These are phyloP conservation scores for Fusarium sp. DNA, from an alignment of 2,329 filamentous ascomycete species.

Conservation along the genomic window DNA sequence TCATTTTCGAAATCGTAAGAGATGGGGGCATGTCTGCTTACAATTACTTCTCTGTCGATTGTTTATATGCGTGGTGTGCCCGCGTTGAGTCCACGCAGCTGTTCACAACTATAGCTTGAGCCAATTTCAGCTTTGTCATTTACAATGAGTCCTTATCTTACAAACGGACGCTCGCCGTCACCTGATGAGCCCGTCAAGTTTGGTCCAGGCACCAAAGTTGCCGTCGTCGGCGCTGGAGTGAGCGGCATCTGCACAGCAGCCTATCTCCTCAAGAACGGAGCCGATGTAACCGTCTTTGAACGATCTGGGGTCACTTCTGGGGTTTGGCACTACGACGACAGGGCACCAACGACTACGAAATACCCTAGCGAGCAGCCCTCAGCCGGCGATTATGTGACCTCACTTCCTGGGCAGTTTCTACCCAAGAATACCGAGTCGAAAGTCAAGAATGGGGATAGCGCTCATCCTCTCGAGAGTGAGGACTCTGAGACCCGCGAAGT, in stretches of 20 bases:
- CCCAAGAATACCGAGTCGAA: not conserved
- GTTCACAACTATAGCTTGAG: not conserved
- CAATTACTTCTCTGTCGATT: not conserved
- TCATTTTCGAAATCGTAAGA: constrained; percentile 10
- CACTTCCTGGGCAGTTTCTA: constrained; percentile 16
- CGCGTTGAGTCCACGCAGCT: not conserved
- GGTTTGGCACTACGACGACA: constrained; percentile 51
- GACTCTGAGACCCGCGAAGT: constrained; percentile 9
- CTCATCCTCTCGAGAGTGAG: not conserved
- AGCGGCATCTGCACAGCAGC: constrained; percentile 52
- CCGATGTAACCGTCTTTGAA: constrained; percentile 52
- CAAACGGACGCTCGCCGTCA: constrained; percentile 9
- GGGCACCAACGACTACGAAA: constrained; percentile 41
- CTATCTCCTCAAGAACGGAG: constrained; percentile 48
- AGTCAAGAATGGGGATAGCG: not conserved
- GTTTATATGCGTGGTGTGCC: not conserved
- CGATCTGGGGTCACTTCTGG: constrained; percentile 47
- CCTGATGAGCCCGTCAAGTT: constrained; percentile 5
- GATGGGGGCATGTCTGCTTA: not conserved
- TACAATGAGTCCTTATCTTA: constrained; percentile 30
- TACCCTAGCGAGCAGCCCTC: constrained; percentile 48
- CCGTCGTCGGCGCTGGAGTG: constrained; percentile 53
- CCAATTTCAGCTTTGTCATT: not conserved
- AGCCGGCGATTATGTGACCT: constrained; percentile 40
- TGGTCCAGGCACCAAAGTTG: constrained; percentile 40